Percentiles rank a stretch among this genome's conserved stretches.
These are phyloP conservation scores for Lachnellula subtilissima DNA, from an alignment of 2,329 filamentous ascomycete genomes.

Conservation along the genomic window DNA sequence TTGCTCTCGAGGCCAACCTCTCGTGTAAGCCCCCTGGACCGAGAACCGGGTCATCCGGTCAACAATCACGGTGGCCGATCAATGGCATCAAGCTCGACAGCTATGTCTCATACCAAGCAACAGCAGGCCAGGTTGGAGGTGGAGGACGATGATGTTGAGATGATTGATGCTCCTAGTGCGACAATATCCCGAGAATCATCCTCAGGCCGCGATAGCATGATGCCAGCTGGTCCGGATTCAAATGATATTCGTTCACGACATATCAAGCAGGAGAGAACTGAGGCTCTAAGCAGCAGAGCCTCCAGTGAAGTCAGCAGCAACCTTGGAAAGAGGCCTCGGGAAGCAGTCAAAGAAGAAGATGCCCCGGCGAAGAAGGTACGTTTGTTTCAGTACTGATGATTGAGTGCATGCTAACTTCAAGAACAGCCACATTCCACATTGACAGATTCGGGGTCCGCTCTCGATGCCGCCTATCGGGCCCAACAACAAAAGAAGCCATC, in stretches of 20 bases:
- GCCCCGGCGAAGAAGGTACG: constrained; percentile 19
- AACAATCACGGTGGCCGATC: neutral
- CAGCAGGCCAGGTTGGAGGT: neutral
- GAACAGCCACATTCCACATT: neutral
- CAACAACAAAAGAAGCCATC: constrained; percentile 19
- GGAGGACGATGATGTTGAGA: constrained; percentile 19
- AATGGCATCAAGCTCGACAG: neutral
- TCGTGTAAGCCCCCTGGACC: constrained; percentile 6
- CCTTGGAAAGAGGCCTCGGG: constrained; percentile 18
- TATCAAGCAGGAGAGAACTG: neutral
- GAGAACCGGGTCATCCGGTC: neutral
- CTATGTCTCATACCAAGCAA: neutral
- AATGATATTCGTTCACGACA: neutral
- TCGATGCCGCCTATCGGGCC: constrained; percentile 20
- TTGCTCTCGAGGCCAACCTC: constrained; percentile 47
- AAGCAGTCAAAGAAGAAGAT: constrained; percentile 13
- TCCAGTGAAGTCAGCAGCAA: neutral
- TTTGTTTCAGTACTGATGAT: neutral
- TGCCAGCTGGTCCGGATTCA: neutral
- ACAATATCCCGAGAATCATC: constrained; percentile 11
- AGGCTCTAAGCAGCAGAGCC: neutral
- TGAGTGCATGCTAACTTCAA: neutral
- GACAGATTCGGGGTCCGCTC: constrained; percentile 4
- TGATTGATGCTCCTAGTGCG: constrained; percentile 16
- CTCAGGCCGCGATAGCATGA: neutral